phyloP scores from a whole-genome alignment of 257 asterid genomes.

The Handroanthus guayacan region DNA sequence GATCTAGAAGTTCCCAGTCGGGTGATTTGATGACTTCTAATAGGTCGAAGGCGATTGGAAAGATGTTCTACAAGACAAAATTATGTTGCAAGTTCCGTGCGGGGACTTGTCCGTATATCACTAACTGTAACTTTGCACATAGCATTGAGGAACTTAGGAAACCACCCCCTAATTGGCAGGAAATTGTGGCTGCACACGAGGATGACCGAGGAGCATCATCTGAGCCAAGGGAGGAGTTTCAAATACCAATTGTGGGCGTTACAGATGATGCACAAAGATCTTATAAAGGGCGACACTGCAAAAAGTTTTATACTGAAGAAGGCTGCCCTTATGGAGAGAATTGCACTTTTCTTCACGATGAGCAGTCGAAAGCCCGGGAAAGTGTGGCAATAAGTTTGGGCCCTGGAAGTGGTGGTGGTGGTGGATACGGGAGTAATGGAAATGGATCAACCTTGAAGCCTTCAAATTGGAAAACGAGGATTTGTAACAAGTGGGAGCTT shows the following conservation, averaged over 20 bases:
- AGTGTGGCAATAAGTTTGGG: slow-evolving; percentile 83
- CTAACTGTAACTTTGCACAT: slow-evolving; percentile 82
- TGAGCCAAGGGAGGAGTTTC: slow-evolving; percentile 74
- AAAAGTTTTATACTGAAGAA: slow-evolving; percentile 79
- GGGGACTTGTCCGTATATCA: slow-evolving; percentile 77
- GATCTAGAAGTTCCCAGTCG: slow-evolving; percentile 55
- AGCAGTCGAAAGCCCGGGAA: slow-evolving; percentile 75
- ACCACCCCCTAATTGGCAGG: slow-evolving; percentile 91
- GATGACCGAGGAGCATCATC: slow-evolving; percentile 50
- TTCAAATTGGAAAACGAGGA: slow-evolving; percentile 94
- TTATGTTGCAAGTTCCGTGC: slow-evolving; percentile 75
- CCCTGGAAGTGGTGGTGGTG: slow-evolving; percentile 36
- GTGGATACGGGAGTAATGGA: slow-evolving; percentile 53
- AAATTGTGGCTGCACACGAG: slow-evolving; percentile 75
- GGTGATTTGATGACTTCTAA: slow-evolving; percentile 51
- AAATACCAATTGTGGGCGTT: slow-evolving; percentile 69
- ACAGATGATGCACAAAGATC: slow-evolving; percentile 70
- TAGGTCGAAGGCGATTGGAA: slow-evolving; percentile 73
- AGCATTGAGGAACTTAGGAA: slow-evolving; percentile 62
- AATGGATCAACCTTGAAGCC: slow-evolving; percentile 60
- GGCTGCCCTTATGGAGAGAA: slow-evolving; percentile 88
- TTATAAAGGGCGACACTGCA: slow-evolving; percentile 78
- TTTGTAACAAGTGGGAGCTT: slow-evolving; percentile 92
- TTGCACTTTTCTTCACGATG: slow-evolving; percentile 81
- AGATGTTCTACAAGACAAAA: slow-evolving; percentile 82